These are phyloP conservation scores for Gonium pectorale DNA, from an alignment of 139 green algal genomes.

Conservation along the genomic window DNA sequence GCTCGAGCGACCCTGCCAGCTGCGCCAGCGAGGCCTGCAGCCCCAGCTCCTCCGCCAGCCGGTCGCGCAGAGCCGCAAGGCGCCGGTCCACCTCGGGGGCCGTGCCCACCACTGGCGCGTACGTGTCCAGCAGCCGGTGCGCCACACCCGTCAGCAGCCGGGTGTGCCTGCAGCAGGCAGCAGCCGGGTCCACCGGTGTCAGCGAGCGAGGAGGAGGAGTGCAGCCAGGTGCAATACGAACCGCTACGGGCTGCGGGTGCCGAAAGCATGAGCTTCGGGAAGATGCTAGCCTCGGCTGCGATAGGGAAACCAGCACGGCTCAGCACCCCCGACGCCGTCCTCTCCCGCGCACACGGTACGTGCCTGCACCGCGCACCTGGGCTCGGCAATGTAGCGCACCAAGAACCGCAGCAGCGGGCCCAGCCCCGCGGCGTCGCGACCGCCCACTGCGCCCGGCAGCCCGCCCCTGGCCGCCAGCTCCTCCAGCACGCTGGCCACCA, in stretches of 20 bases:
- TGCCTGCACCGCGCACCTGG: constrained; percentile 32
- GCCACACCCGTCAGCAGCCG: constrained; percentile 63
- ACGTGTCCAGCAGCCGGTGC: constrained; percentile 79
- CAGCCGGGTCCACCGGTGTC: too few species aligned
- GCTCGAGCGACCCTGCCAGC: constrained; percentile 79
- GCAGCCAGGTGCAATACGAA: too few species aligned
- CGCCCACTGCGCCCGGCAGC: constrained; percentile 73
- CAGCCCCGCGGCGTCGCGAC: constrained; percentile 67
- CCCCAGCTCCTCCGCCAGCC: constrained; percentile 70
- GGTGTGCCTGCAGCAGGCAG: constrained; percentile 67
- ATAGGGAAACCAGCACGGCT: too few species aligned
- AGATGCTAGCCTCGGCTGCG: too few species aligned
- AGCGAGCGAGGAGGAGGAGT: too few species aligned
- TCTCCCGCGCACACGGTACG: too few species aligned
- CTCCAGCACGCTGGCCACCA: constrained; percentile 86
- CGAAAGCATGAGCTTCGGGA: too few species aligned
- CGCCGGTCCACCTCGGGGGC: constrained; percentile 57
- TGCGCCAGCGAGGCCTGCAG: constrained; percentile 62
- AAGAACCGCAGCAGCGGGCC: constrained; percentile 78
- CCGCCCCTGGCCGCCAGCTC: constrained; percentile 80
- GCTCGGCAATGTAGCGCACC: constrained; percentile 62
- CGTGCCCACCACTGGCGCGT: constrained; percentile 63
- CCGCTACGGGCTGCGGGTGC: too few species aligned
- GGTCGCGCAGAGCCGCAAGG: constrained; percentile 64
- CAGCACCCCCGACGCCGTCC: too few species aligned